Conservation (phyloP, 768 basidiomycete species). For the Mycena floridula region DNA sequence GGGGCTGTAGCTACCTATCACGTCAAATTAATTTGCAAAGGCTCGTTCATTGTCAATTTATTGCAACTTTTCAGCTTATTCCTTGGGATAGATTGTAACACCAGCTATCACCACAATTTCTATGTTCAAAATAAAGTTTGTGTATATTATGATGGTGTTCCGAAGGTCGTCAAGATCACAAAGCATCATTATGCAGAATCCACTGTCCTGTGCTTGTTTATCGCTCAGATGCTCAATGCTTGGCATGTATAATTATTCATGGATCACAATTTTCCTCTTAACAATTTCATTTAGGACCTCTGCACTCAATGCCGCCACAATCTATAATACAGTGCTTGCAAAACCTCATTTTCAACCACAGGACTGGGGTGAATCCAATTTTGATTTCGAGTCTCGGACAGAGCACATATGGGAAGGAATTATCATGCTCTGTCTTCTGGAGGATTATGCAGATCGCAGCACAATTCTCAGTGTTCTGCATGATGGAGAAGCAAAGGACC, state of each 20-base stretch:
- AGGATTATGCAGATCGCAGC: conserved; percentile 9
- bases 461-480: conserved; percentile 15
- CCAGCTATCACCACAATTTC: conserved; percentile 22
- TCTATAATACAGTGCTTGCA: conserved; percentile 15
- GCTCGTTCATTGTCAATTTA: not conserved
- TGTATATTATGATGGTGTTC: conserved; percentile 17
- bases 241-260: conserved; percentile 9
- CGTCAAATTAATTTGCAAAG: not conserved
- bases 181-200: conserved; percentile 21
- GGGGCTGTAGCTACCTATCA: not conserved
- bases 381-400: conserved; percentile 11
- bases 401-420: conserved; percentile 19
- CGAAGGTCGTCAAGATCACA: conserved; percentile 17
- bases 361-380: conserved; percentile 3
- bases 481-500: conserved; percentile 13
- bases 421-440: conserved; percentile 16
- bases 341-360: conserved; percentile 3
- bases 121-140: conserved; percentile 9
- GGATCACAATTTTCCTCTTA: not conserved
- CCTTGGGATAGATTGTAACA: conserved; percentile 12
- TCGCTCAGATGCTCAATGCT: conserved; percentile 14
- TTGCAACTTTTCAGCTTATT: conserved; percentile 4
- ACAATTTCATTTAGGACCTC: conserved; percentile 9
- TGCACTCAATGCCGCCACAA: conserved; percentile 12
- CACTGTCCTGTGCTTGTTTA: conserved; percentile 15